Conservation (phyloP, 1,284 basidiomycete genomes). For the Heterobasidion occidentale region DNA sequence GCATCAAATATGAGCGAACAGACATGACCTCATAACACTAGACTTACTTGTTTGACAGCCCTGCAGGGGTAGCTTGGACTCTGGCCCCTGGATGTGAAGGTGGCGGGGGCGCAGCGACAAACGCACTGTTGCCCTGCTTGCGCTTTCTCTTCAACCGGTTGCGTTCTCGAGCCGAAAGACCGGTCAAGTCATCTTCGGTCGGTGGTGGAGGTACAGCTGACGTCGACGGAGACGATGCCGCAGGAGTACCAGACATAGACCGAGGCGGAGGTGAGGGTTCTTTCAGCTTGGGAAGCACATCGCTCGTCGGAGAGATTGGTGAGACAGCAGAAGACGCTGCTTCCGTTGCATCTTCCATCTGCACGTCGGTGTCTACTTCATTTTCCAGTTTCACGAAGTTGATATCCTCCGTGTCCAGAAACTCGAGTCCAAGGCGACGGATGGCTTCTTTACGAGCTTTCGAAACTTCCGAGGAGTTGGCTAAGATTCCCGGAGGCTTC, state of each 20-base stretch:
- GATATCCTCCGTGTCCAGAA: conserved; percentile 73
- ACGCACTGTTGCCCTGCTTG: conserved; percentile 76
- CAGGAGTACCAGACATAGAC: conserved; percentile 15
- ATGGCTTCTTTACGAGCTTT: conserved; percentile 79
- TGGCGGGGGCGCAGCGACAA: conserved; percentile 65
- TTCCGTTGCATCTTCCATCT: conserved; percentile 2
- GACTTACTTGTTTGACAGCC: conserved; percentile 48
- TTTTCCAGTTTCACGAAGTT: conserved; percentile 28
- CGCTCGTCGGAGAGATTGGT: conserved; percentile 19
- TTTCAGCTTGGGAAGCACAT: conserved; percentile 17
- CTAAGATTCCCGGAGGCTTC: conserved; percentile 61
- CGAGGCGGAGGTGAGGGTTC: conserved; percentile 17
- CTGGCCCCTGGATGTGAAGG: conserved; percentile 38
- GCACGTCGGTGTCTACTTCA: conserved; percentile 6
- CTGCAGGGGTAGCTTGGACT: conserved; percentile 47
- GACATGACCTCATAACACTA: neutral
- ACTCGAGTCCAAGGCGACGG: conserved; percentile 75
- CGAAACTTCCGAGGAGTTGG: conserved; percentile 66
- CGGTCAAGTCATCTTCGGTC: conserved; percentile 35
- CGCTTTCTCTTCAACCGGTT: conserved; percentile 89
- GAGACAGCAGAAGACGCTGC: conserved; percentile 20
- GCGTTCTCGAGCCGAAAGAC: conserved; percentile 78
- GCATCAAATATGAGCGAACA: conserved; percentile 12
- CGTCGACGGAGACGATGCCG: conserved; percentile 50
- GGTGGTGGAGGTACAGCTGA: conserved; percentile 32